A percentile compares a stretch with the other conserved stretches of the same genome.
Evolutionary conservation across 305 asterid species (phyloP).

Genomic region (Fraxinus angustifolia): DNA sequence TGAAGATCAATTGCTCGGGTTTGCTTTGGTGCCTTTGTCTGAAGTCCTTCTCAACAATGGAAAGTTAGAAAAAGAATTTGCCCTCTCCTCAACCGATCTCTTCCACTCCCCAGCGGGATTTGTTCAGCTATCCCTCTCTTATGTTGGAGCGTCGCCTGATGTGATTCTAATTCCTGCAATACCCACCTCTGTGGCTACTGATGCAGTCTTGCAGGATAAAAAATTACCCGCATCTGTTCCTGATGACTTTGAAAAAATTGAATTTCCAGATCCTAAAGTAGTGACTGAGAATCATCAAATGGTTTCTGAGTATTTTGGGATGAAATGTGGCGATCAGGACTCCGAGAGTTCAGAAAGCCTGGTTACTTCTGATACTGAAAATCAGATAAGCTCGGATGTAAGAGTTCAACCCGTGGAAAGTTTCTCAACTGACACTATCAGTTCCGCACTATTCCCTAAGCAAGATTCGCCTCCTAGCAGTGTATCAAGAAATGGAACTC

Average conservation of each 20-base stretch:
- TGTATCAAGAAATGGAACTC: constrained; percentile 31
- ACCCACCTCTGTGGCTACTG: constrained; percentile 29
- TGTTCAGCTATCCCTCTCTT: constrained; percentile 70
- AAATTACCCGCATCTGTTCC: constrained; percentile 38
- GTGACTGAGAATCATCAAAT: constrained; percentile 74
- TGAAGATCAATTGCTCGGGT: constrained; percentile 93
- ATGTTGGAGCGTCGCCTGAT: constrained; percentile 63
- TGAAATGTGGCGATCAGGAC: constrained; percentile 46
- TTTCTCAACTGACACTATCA: constrained; percentile 12
- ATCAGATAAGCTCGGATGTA: constrained; percentile 40
- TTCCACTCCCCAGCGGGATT: constrained; percentile 97
- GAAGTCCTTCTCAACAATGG: constrained; percentile 60
- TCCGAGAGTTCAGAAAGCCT: constrained; percentile 57
- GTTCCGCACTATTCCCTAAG: constrained; percentile 18
- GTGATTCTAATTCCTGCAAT: constrained; percentile 55
- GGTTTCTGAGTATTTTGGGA: constrained; percentile 78
- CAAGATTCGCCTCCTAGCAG: constrained; percentile 44
- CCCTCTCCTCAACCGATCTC: constrained; percentile 88
- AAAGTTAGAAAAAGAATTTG: constrained; percentile 73
- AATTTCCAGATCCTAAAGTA: constrained; percentile 91
- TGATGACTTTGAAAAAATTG: constrained; percentile 64
- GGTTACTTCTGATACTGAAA: constrained; percentile 57
- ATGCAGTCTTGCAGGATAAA: constrained; percentile 31
- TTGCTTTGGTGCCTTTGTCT: constrained; percentile 80
- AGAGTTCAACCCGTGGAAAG: constrained; percentile 35